Evolutionary conservation across 139 green algal genomes (phyloP), one percentile per base, ranked within the genome.

Genomic region (Volvox reticuliferus): DNA sequence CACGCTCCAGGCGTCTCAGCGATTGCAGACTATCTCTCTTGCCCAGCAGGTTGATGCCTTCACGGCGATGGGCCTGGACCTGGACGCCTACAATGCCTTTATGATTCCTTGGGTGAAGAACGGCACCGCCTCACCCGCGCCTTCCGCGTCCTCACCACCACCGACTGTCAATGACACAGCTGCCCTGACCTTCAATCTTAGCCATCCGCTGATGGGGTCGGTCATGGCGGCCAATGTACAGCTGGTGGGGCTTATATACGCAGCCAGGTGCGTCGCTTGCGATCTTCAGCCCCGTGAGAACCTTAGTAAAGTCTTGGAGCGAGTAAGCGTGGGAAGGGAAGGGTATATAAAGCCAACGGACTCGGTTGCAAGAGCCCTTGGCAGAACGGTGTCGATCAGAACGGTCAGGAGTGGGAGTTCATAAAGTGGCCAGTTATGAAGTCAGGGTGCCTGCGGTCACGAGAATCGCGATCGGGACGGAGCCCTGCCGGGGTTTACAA

Each of bases 181-280:
- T 13, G 30, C 55, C 17, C 12, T 33, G 28, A 5, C 55, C 19
- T 89, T 89, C 69, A 32, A 73, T n/a, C 69, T 82, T 44, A 75
- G 69, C 21, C 69, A 82, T 9, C 85, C 85, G 44, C 69, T 89
- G 18, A 82, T 73, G 69, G 44, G 18, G 0, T 30, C 85, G 2
- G 69, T 82, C 19, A 21, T 89, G 28, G 85, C 85, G 28, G 85
- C 85, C 28, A 89, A 89, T 35, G 37, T 71, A n/a, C 69, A 82
- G 44, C 37, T 89, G n/a, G 69, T 82, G 69, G 85, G 85, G 18
- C 24, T 89, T 19, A 81, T 82, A 26, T 89, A 89, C 69, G 37
- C 69, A 0, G n/a, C 69, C 14, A 82, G 85, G 85, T 89, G 69
- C 0, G 68, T 3, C 44, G 44, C 44, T 14, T 55, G 44, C 44